Evolutionary conservation across 768 basidiomycete genomes (phyloP).

Genomic region (Russula sp.): DNA sequence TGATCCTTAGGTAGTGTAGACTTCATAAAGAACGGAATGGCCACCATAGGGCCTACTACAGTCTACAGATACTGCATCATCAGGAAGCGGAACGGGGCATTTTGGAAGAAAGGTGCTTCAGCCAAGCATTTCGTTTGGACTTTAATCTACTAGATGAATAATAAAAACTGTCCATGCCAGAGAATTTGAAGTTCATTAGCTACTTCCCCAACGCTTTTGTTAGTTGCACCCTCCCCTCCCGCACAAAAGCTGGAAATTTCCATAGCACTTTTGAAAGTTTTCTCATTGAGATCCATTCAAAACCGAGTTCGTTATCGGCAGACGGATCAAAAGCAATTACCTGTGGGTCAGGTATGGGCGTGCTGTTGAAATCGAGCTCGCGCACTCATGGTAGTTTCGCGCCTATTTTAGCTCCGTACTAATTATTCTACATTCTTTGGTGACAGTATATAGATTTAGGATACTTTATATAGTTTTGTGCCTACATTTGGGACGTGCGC

Average conservation of each 20-base stretch:
- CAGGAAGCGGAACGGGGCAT: not conserved
- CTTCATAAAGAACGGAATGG: not conserved
- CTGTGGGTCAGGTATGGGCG: slow-evolving; percentile 3
- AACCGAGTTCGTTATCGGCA: slow-evolving; percentile 25
- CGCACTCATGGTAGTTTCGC: no score
- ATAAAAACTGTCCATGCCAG: not conserved
- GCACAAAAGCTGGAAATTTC: not conserved
- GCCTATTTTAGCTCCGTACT: no score
- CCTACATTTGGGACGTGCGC: no score
- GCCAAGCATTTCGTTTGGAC: not conserved
- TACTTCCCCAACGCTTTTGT: not conserved
- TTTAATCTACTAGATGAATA: not conserved
- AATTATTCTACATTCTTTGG: no score
- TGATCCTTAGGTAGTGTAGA: not conserved
- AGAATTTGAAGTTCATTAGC: not conserved
- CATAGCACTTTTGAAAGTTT: slow-evolving; percentile 7
- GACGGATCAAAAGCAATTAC: slow-evolving; percentile 26
- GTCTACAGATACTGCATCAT: not conserved
- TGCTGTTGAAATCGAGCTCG: no score
- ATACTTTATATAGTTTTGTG: no score
- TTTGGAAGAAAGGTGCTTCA: not conserved
- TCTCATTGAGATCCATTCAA: slow-evolving; percentile 28
- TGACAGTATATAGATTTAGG: no score
- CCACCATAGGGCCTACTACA: not conserved
- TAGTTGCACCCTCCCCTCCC: not conserved